These are phyloP conservation scores for Kuraishia hungarica DNA, from an alignment of 805 yeast genomes.

Conservation along the genomic window DNA sequence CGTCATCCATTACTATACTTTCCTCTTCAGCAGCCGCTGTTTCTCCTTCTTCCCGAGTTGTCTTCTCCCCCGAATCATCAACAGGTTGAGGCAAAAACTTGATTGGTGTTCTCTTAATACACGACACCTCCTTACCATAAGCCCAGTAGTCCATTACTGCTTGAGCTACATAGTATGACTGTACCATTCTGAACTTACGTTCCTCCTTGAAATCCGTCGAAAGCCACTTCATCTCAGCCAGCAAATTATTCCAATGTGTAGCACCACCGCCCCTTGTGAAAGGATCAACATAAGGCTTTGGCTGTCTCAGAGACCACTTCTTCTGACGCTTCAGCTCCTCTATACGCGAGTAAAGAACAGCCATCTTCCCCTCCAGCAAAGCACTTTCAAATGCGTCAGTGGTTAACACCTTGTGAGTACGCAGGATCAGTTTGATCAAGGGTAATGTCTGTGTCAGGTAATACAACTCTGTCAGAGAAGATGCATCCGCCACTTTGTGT, in stretches of 20 bases:
- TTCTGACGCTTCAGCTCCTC: conserved; percentile 85
- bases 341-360: conserved; percentile 82
- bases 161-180: conserved; percentile 61
- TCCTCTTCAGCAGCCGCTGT: no score
- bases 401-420: conserved; percentile 78
- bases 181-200: conserved; percentile 58
- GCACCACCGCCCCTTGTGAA: conserved; percentile 26
- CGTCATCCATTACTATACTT: conserved; percentile 6
- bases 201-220: conserved; percentile 69
- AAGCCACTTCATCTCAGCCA: conserved; percentile 82
- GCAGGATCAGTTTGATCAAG: conserved; percentile 66
- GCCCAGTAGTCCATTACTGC: conserved; percentile 74
- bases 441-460: conserved; percentile 87
- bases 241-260: conserved; percentile 63
- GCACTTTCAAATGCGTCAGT: conserved; percentile 84
- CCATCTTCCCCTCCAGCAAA: conserved; percentile 80
- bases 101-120: conserved; percentile 47
- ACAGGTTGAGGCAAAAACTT: conserved; percentile 12
- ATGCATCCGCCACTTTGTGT: conserved; percentile 43
- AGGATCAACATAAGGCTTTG: conserved; percentile 64
- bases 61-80: conserved; percentile 1
- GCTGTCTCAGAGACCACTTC: conserved; percentile 89
- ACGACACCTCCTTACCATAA: conserved; percentile 56
- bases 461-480: conserved; percentile 77
- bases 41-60: no score